Evolutionary conservation across 495 filamentous ascomycete genomes (phyloP).

Genomic region (Penicillium cataractarum): DNA sequence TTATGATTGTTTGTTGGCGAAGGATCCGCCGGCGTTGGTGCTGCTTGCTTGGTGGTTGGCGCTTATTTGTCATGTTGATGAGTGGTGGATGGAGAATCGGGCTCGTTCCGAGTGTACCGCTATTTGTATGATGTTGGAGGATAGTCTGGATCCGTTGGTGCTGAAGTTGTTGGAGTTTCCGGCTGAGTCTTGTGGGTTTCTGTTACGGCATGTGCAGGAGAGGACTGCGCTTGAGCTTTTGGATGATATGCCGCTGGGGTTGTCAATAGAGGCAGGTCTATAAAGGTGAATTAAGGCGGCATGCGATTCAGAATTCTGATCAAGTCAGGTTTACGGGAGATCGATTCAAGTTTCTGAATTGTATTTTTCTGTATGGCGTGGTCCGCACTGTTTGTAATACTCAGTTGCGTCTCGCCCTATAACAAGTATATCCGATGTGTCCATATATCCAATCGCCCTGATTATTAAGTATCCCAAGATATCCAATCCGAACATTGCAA

Average conservation of each 20-base stretch:
- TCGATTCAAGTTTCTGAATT: neutral
- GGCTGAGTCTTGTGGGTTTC: constrained; percentile 79
- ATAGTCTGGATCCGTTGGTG: constrained; percentile 31
- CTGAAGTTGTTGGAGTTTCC: constrained; percentile 46
- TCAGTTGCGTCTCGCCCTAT: neutral
- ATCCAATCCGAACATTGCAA: constrained; percentile 13
- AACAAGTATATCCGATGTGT: constrained; percentile 12
- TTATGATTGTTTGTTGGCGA: constrained; percentile 35
- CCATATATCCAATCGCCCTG: constrained; percentile 10
- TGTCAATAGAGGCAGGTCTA: neutral
- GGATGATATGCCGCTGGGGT: constrained; percentile 4
- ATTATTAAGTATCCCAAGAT: constrained; percentile 23
- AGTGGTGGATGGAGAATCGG: constrained; percentile 48
- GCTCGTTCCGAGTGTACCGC: constrained; percentile 48
- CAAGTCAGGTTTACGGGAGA: no score
- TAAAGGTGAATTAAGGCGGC: no score
- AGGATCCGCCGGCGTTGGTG: constrained; percentile 48
- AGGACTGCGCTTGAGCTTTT: constrained; percentile 2
- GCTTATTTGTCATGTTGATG: constrained; percentile 33
- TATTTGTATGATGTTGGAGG: constrained; percentile 49
- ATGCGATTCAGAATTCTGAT: no score
- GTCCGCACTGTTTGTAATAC: neutral
- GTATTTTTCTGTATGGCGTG: neutral
- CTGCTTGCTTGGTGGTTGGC: constrained; percentile 51
- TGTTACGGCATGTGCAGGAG: constrained; percentile 76